Evolutionary conservation across 768 basidiomycete genomes (phyloP).

Genomic region (Tylopilus sp.): DNA sequence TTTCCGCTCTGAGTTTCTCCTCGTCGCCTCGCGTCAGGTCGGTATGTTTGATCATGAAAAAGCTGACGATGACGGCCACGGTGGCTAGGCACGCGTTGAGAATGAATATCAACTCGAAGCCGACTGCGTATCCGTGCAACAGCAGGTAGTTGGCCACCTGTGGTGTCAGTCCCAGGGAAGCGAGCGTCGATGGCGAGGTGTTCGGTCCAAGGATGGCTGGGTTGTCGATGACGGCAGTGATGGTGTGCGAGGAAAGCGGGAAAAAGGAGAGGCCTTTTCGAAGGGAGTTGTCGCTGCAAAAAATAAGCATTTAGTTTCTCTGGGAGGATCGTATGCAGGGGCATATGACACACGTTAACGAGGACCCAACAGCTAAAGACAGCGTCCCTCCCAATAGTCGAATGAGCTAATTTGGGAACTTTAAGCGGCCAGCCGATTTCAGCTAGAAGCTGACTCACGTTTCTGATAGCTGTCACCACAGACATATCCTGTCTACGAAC

Average conservation of each 20-base stretch:
- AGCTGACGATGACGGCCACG: slow-evolving; percentile 50
- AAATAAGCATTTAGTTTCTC: background rate
- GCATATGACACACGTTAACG: slow-evolving; percentile 43
- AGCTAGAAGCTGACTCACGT: slow-evolving; percentile 35
- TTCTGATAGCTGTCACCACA: slow-evolving; percentile 66
- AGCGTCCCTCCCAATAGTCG: slow-evolving; percentile 69
- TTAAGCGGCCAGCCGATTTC: slow-evolving; percentile 1
- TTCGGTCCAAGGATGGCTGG: slow-evolving; percentile 37
- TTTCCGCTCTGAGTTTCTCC: slow-evolving; percentile 42
- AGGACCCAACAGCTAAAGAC: slow-evolving; percentile 57
- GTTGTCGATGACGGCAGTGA: slow-evolving; percentile 46
- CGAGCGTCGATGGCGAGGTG: slow-evolving; percentile 31
- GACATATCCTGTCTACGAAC: slow-evolving; percentile 72
- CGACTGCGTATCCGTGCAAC: slow-evolving; percentile 47
- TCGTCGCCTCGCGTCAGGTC: slow-evolving; percentile 59
- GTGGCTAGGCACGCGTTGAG: slow-evolving; percentile 55
- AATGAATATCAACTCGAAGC: slow-evolving; percentile 59
- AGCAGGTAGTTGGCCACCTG: slow-evolving; percentile 41
- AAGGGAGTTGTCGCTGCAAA: slow-evolving; percentile 44
- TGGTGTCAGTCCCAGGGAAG: slow-evolving; percentile 35
- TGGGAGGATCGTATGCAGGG: slow-evolving; percentile 4
- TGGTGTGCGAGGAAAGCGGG: slow-evolving; percentile 34
- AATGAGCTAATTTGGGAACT: slow-evolving; percentile 45
- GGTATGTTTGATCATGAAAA: slow-evolving; percentile 60
- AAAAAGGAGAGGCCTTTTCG: slow-evolving; percentile 38